Evolutionary conservation across 495 filamentous ascomycete species (phyloP).

Genomic region (Penicillium fimorum): DNA sequence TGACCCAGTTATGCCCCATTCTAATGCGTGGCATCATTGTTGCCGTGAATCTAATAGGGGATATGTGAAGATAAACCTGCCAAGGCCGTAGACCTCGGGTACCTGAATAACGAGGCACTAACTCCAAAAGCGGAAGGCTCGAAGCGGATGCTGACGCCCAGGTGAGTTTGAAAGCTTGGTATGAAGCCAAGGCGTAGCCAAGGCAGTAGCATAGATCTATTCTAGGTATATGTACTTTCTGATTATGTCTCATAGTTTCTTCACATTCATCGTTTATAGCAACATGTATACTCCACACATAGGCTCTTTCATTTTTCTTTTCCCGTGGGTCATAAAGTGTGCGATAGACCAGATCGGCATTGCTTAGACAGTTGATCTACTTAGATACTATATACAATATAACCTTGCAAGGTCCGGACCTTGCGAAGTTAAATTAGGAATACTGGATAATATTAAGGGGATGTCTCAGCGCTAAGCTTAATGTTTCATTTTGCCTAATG

Average conservation of each 20-base stretch:
- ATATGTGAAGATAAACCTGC: too few species aligned
- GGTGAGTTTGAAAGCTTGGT: background rate
- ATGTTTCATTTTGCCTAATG: slow-evolving; percentile 5
- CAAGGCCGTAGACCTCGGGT: too few species aligned
- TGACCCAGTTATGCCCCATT: too few species aligned
- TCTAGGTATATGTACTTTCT: background rate
- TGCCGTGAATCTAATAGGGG: too few species aligned
- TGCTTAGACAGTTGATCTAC: background rate
- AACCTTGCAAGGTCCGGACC: too few species aligned
- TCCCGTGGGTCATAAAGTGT: background rate
- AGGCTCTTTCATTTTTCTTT: background rate
- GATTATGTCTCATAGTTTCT: background rate
- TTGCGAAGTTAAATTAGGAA: background rate
- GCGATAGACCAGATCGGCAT: slow-evolving; percentile 6
- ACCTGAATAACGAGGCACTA: background rate
- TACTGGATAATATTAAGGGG: background rate
- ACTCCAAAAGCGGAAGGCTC: background rate
- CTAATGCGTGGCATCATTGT: too few species aligned
- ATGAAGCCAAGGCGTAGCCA: background rate
- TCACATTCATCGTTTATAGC: background rate
- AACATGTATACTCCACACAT: background rate
- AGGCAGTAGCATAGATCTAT: background rate
- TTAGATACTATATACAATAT: too few species aligned
- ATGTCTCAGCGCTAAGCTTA: background rate
- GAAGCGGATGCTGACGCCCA: too few species aligned